Conservation (phyloP, 2,329 filamentous ascomycete genomes). For the Trichoderma koningiopsis region DNA sequence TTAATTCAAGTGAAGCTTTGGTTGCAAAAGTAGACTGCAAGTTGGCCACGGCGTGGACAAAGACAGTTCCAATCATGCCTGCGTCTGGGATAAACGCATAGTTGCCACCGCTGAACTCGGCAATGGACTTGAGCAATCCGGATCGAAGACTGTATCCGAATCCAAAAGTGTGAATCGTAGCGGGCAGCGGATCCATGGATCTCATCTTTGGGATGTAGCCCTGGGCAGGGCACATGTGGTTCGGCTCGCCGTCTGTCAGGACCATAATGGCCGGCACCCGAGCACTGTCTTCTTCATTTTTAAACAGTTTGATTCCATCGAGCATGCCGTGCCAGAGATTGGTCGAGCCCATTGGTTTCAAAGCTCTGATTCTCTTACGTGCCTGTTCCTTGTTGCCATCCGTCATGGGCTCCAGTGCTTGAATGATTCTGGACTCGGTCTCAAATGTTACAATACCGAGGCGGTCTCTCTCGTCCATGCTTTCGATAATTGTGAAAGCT, state of each 20-base stretch:
- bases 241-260: constrained; percentile 58
- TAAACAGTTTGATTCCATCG: constrained; percentile 53
- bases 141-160: constrained; percentile 43
- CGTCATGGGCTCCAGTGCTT: constrained; percentile 52
- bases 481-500: constrained; percentile 59
- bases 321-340: constrained; percentile 62
- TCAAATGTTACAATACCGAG: constrained; percentile 61
- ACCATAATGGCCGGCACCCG: constrained; percentile 56
- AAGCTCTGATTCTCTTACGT: constrained; percentile 45
- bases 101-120: constrained; percentile 58
- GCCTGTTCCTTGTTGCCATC: constrained; percentile 47
- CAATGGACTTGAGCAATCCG: constrained; percentile 60
- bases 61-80: constrained; percentile 65
- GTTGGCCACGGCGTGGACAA: constrained; percentile 63
- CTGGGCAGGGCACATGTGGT: constrained; percentile 53
- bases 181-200: constrained; percentile 43
- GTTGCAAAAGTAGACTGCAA: constrained; percentile 60
- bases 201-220: constrained; percentile 59
- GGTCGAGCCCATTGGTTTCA: constrained; percentile 46
- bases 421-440: constrained; percentile 45
- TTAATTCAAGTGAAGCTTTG: constrained; percentile 47
- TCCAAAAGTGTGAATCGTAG: constrained; percentile 46
- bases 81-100: constrained; percentile 65
- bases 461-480: constrained; percentile 55
- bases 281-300: constrained; percentile 31